Percentiles rank a stretch among this genome's conserved stretches.
These are phyloP conservation scores for Davidsoniella eucalypti DNA, from an alignment of 2,329 filamentous ascomycete species.

Conservation along the genomic window DNA sequence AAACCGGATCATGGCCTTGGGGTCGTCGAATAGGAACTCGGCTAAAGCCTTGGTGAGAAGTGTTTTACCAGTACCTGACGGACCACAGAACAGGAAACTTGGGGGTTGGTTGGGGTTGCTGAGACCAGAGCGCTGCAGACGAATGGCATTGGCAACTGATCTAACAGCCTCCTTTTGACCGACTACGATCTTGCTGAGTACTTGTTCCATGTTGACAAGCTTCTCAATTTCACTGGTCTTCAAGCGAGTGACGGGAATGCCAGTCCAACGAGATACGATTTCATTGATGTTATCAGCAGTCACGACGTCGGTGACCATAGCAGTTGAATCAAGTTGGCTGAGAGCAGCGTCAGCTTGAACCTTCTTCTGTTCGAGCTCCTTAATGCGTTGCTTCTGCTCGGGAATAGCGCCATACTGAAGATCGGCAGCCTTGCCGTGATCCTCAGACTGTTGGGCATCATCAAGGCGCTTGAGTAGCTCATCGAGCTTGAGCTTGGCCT, in stretches of 20 bases:
- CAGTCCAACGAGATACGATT: conserved; percentile 94
- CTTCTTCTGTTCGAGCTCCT: conserved; percentile 66
- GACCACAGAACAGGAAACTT: conserved; percentile 97
- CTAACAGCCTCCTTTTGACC: conserved; percentile 80
- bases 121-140: conserved; percentile 84
- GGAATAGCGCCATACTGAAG: conserved; percentile 96
- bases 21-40: conserved; percentile 94
- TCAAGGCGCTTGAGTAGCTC: conserved; percentile 80
- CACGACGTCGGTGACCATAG: conserved; percentile 80
- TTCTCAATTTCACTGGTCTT: conserved; percentile 97
- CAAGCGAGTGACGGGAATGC: conserved; percentile 85
- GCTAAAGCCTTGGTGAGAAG: conserved; percentile 91
- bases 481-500: conserved; percentile 89
- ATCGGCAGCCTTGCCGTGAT: conserved; percentile 78
- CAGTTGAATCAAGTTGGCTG: conserved; percentile 41
- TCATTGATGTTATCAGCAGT: conserved; percentile 98
- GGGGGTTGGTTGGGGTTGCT: conserved; percentile 93
- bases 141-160: conserved; percentile 89
- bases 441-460: conserved; percentile 74
- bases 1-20: conserved; percentile 95
- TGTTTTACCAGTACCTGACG: conserved; percentile 95
- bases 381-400: conserved; percentile 69
- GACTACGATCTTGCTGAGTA: conserved; percentile 68
- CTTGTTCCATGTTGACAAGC: conserved; percentile 90
- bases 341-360: conserved; percentile 57